Base-by-base conservation (phyloP, 345 rosid species). In the Gossypium ekmanianum region DNA sequence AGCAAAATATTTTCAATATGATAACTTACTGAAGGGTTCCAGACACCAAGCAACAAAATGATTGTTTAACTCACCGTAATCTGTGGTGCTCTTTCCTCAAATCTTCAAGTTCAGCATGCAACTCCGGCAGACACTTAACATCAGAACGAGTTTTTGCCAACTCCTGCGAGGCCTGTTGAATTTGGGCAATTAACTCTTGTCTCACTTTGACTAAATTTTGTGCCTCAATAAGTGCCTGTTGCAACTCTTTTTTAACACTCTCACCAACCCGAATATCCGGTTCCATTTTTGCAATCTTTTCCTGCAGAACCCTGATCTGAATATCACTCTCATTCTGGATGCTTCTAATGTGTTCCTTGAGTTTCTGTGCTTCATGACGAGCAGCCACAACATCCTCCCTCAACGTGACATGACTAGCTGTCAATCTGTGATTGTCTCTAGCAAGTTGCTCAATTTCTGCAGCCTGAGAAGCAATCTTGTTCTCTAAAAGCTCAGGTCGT, bases 401-500 rank as follows among this genome's bases (percentile, higher is more conserved):
- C 76, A 90, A 76, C 51, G 87, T 81, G 57, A 78, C 76, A 57
- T 92, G 91, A 74, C 82, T 65, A 43, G 86, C 72, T 50, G 90
- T 89, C 82, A 94, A 77, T 80, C 80, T 85, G 22, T 73, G 88
- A 80, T 94, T 94, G 61, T 92, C 97, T 22, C 71, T 71, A 4
- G 89, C 76, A 73, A 92, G 89, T 68, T 69, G 79, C 54, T 92
- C 94, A 45, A 91, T 84, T 81, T 94, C 97, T 61, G 84, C 91
- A 65, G 90, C 89, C 88, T 90, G 98, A 72, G 84, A 85, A 74
- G 88, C 91, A 81, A 90, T 79, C 81, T 83, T 94, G 80, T 76
- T 83, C 79, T 94, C 92, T 39, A 94, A 74, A 63, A 82, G 78
- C 56, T 85, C 88, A 0, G 90, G 76, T 69, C 68, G 88, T 50